These are phyloP conservation scores for Lasiodiplodia citricola DNA, from an alignment of 2,329 filamentous ascomycete species.

Conservation along the genomic window DNA sequence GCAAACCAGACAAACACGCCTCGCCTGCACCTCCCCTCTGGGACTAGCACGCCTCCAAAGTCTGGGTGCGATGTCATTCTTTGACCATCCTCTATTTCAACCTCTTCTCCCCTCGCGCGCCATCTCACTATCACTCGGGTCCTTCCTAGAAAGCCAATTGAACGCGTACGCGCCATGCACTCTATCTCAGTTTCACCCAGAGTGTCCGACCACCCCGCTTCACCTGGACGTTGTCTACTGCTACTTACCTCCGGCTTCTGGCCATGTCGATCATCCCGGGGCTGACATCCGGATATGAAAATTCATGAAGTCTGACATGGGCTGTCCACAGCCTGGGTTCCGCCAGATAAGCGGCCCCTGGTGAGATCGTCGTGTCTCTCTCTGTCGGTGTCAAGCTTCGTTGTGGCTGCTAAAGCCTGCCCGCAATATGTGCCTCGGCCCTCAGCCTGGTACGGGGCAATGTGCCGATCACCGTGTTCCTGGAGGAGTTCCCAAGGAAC, in stretches of 20 bases:
- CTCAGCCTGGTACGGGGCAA: background rate
- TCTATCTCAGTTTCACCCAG: background rate
- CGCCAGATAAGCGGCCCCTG: slow-evolving; percentile 18
- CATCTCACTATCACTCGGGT: background rate
- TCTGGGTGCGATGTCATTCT: slow-evolving; percentile 12
- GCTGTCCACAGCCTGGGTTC: background rate
- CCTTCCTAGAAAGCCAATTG: background rate
- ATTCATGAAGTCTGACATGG: slow-evolving; percentile 13
- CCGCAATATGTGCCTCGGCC: background rate
- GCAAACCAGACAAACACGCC: slow-evolving; percentile 11
- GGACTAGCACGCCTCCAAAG: background rate
- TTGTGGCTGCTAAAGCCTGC: background rate
- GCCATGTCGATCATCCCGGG: slow-evolving; percentile 8
- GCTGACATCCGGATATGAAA: slow-evolving; percentile 14
- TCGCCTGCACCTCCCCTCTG: background rate
- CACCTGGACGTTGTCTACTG: background rate
- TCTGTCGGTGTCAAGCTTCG: background rate
- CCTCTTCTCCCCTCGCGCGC: background rate
- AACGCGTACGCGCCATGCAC: background rate
- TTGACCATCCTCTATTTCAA: slow-evolving; percentile 14
- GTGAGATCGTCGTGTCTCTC: background rate
- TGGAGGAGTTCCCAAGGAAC: background rate
- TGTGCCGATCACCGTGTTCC: slow-evolving; percentile 1
- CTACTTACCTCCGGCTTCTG: background rate
- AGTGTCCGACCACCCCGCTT: background rate